Base-by-base conservation (phyloP, 2,329 filamentous ascomycete genomes). In the Metarhizium sp. region DNA sequence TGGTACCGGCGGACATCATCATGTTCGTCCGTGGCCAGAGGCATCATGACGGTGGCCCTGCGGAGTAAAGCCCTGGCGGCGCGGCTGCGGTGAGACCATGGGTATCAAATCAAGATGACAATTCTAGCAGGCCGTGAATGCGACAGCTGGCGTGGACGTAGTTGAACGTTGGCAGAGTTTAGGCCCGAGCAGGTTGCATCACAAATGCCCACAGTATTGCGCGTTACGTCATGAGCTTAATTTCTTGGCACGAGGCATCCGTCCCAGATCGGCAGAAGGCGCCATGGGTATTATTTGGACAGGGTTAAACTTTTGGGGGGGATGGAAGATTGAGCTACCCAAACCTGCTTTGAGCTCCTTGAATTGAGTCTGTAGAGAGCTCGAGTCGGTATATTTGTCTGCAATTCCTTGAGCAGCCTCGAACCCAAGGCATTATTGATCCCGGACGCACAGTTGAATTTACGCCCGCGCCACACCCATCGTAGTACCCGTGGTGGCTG, bases 1-100 rank as follows among this genome's bases (percentile, higher is more conserved):
- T 68, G 65, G 55, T 73, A 72, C 55, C 71, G 68, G 48, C 67
- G 66, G 29, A 62, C 63, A 25, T 74, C 69, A 20, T 75, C 69
- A 25, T 67, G 62, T 56, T 73, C 71, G 50, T 71, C 68, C 55
- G 62, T 63, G 59, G 65, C 66, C 45, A 68, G 66, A 45, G 70
- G 66, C 70, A 73, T 73, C 58, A 53, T 62, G 56, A 57, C 46
- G 60, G 30, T 18, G 20, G 49, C 43, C 30, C 16, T 32, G 47
- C n/a, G 38, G 46, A 40, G 18, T 4, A 13, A 45, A 32, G 56
- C 52, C 49, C 30, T 45, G 55, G 18, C 25, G 45, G 36, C n/a
- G 30, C 18, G 32, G 29, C 11, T 30, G 11, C 16, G 10, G 16
- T n/a, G 36, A 13, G 38, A 40, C 18, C 50, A 51, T 51, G 50